Base-by-base conservation (phyloP, 345 rosid species). In the Rubroshorea leprosula region DNA sequence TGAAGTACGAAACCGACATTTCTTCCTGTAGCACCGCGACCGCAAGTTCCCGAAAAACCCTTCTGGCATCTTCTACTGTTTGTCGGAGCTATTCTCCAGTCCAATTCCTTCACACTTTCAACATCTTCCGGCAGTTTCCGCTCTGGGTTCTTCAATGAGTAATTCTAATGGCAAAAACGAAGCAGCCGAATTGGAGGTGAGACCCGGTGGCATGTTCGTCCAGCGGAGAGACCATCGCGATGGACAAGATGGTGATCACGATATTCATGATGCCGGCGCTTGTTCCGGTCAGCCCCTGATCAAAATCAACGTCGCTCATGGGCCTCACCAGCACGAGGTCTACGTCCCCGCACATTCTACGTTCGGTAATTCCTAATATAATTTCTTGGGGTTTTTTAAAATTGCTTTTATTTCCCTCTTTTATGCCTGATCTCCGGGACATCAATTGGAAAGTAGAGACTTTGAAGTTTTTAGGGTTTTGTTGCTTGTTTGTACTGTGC, bases 311-410 rank as follows among this genome's bases (percentile, higher is more conserved):
- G 75, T 65, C 53, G 48, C 77, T 21, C 71, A 58, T 49, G 76
- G 75, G 60, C 50, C 81, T 13, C 26, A 71, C 21, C 76, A 69
- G 59, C 68, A 50, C 72, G 68, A 78, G 48, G 61, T 83, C 47
- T 59, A 5, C 47, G 73, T 80, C 15, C 81, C 84, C 22, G 54
- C 84, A 0, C 67, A 73, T 39, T 76, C 78, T 57, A 76, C 88
- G 67, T 82, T 87, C 60, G 90, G 98, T 91, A 75, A 63, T 52
- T 16, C 57, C 16, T 50, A 10, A 5, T 31, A 15, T 23, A 35
- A n/a, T 22, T 48, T 13, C 20, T 5, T 11, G n/a, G n/a, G n/a
- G n/a, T 61, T 55, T 46, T 51, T 41, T 14, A 11, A 41, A 7
- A 41, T 41, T n/a, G n/a, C n/a, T n/a, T n/a, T n/a, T 41, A 41